phyloP scores from a whole-genome alignment of 1,284 basidiomycete species.

The Pseudozyma tsukubaensis region DNA sequence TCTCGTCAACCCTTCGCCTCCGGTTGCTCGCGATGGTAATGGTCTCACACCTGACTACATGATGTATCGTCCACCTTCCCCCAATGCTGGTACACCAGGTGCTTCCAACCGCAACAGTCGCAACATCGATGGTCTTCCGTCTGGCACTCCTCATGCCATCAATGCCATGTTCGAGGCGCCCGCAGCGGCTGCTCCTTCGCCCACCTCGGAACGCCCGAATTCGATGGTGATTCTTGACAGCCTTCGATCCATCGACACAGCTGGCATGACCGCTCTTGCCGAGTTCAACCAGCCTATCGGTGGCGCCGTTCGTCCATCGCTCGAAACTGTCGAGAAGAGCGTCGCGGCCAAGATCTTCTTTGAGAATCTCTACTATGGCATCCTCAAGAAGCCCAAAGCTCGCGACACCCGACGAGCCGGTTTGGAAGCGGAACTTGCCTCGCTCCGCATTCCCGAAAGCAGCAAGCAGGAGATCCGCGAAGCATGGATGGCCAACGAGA shows the following conservation, averaged over 20 bases:
- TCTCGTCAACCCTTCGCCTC: constrained; percentile 55
- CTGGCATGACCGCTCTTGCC: constrained; percentile 40
- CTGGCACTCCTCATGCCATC: constrained; percentile 38
- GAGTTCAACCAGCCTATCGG: constrained; percentile 32
- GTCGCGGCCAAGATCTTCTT: constrained; percentile 93
- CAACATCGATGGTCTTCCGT: constrained; percentile 59
- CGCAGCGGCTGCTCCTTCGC: neutral
- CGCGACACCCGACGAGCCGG: constrained; percentile 84
- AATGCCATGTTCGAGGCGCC: constrained; percentile 54
- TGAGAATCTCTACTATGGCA: constrained; percentile 85
- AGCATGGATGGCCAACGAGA: constrained; percentile 87
- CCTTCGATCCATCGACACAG: constrained; percentile 40
- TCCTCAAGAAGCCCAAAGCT: constrained; percentile 78
- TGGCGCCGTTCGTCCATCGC: constrained; percentile 71
- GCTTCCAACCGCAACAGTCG: constrained; percentile 48
- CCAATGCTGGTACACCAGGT: constrained; percentile 14
- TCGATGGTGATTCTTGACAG: constrained; percentile 61
- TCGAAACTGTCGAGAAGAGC: constrained; percentile 90
- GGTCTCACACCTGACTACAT: constrained; percentile 49
- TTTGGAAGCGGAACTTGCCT: constrained; percentile 86
- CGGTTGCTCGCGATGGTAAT: constrained; percentile 19
- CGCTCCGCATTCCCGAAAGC: constrained; percentile 77
- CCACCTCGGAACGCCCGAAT: constrained; percentile 39
- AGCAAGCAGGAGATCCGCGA: constrained; percentile 80
- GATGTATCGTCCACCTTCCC: constrained; percentile 45